phyloP scores from a whole-genome alignment of 208 protist species.

The Crithidia fasciculata region DNA sequence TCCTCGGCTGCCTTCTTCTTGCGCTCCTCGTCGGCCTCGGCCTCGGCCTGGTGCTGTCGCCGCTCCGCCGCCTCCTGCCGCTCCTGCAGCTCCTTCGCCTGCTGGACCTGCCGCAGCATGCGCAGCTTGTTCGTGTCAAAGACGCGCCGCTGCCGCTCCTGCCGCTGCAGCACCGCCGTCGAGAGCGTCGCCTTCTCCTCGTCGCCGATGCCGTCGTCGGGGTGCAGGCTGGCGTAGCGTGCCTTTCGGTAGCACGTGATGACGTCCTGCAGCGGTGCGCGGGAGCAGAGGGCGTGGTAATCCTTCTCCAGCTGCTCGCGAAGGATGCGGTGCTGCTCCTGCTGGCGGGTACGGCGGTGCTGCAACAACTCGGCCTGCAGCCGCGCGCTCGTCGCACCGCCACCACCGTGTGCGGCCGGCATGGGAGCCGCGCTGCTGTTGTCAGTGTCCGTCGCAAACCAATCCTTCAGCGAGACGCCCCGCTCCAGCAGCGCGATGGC shows the following conservation, averaged over 20 bases:
- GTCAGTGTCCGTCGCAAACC: constrained; percentile 11
- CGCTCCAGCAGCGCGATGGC: constrained; percentile 74
- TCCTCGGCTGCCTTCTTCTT: constrained; percentile 46
- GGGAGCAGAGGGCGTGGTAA: constrained; percentile 59
- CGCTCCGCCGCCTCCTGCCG: constrained; percentile 45
- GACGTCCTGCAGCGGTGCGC: constrained; percentile 51
- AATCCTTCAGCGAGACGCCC: constrained; percentile 63
- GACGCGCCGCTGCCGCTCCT: constrained; percentile 55
- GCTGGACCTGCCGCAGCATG: constrained; percentile 56
- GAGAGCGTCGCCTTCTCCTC: constrained; percentile 29
- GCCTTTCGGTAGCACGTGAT: constrained; percentile 35
- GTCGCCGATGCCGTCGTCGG: constrained; percentile 2
- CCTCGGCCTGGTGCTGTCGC: constrained; percentile 54
- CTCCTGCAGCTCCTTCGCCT: constrained; percentile 51
- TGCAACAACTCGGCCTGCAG: constrained; percentile 43
- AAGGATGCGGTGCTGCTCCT: constrained; percentile 34
- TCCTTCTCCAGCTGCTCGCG: constrained; percentile 42
- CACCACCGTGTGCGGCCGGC: neutral
- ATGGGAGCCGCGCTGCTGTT: neutral
- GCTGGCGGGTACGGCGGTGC: constrained; percentile 45
- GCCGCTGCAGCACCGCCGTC: constrained; percentile 52
- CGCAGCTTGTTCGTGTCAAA: constrained; percentile 60
- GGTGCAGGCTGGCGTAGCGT: constrained; percentile 12
- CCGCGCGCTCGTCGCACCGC: neutral
- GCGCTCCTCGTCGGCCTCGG: constrained; percentile 39